Base-by-base conservation (phyloP, 2,329 filamentous ascomycete species). In the Thyridium curvatum region DNA sequence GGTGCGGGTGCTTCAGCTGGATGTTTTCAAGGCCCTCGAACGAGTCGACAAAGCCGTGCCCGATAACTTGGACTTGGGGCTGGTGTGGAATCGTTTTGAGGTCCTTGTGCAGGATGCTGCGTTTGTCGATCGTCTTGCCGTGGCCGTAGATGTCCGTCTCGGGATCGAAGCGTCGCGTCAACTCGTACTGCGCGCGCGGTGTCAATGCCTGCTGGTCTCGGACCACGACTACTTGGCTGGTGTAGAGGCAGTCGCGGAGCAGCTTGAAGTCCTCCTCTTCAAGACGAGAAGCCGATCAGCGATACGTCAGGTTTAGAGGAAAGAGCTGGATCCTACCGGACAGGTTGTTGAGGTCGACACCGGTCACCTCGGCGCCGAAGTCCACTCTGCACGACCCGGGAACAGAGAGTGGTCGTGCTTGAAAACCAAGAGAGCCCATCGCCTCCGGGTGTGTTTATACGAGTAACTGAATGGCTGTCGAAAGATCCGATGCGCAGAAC, bases 21-120 rank as follows among this genome's bases (percentile, higher is more conserved):
- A 89, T 72, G 54, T 88, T 69, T 47, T 72, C 61, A 9, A 90
- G 64, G 1, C 84, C 85, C 54, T 89, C 84, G 50, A 87, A 89
- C 26, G 75, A 72, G 1, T 71, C 56, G 2, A 90, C 72, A 34
- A 74, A 72, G 5, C 86, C 85, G 52, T 90, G 87, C 31, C 85
- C 85, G 44, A 90, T 89, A 39, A 89, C 79, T 52, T 90, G 85
- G 2, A 86, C 82, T 45, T 90, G 84, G 0, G 85, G 83, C 56
- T 90, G 85, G 49, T 86, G 80, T 0, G 85, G 84, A 32, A 90
- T 77, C 1, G 85, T 89, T 65, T 89, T 88, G 14, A 90, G 69
- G 50, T 90, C 86, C 0, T 85, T 85, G 53, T 89, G 84, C 14
- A 90, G 71, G 50, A 90, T 79, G 40, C 69, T 75, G 36, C 70